phyloP scores from a whole-genome alignment of 139 green algal species.

The Tetradesmus obliquus region DNA sequence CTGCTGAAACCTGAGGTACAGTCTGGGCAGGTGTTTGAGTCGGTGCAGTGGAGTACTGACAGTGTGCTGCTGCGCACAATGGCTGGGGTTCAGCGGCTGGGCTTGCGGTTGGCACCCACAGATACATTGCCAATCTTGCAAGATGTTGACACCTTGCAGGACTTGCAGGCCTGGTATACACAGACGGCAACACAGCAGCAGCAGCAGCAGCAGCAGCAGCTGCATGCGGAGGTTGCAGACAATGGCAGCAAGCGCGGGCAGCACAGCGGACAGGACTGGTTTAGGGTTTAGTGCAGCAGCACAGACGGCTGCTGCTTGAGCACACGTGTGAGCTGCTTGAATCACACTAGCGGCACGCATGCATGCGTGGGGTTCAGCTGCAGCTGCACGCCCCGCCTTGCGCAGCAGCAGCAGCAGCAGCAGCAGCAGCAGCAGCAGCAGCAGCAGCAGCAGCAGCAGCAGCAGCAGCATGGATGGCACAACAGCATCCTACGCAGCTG shows the following conservation, averaged over 20 bases:
- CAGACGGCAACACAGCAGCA: neutral
- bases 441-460: too few species aligned
- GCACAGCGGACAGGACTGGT: neutral
- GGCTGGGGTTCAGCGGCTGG: conserved; percentile 32
- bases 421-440: neutral
- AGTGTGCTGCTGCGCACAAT: conserved; percentile 54
- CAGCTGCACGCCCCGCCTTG: neutral
- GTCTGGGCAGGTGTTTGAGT: conserved; percentile 51
- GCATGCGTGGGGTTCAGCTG: neutral
- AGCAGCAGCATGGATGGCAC: too few species aligned
- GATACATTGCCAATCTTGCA: conserved; percentile 53
- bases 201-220: conserved; percentile 15
- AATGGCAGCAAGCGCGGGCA: neutral
- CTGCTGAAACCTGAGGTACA: conserved; percentile 27
- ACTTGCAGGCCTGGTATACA: conserved; percentile 54
- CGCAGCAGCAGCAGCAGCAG: neutral
- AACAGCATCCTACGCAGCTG: too few species aligned
- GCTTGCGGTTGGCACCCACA: conserved; percentile 51
- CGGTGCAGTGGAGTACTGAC: conserved; percentile 67
- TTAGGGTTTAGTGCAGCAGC: neutral
- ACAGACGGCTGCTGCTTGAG: neutral
- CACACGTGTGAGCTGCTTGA: neutral
- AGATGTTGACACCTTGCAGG: conserved; percentile 68
- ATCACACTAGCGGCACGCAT: neutral
- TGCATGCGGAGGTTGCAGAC: neutral